Evolutionary conservation across 345 rosid genomes (phyloP).

Genomic region (Kernera saxatilis): DNA sequence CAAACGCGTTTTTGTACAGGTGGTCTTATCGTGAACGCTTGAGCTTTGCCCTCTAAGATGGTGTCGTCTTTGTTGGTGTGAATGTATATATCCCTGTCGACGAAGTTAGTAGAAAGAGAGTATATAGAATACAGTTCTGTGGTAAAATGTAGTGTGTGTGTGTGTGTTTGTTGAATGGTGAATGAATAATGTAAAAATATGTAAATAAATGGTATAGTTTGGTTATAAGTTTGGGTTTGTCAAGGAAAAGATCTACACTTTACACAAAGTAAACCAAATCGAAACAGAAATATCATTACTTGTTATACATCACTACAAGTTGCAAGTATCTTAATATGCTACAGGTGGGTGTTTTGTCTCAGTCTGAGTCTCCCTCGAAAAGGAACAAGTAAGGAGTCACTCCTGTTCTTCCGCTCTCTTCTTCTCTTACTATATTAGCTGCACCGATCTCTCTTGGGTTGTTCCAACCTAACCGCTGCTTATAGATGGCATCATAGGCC

Average conservation of each 20-base stretch:
- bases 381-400: slow-evolving; percentile 44
- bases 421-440: slow-evolving; percentile 17
- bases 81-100: background rate
- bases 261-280: background rate
- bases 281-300: background rate
- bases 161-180: background rate
- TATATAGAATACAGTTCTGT: background rate
- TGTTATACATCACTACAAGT: background rate
- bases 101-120: background rate
- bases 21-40: slow-evolving; percentile 30
- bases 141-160: background rate
- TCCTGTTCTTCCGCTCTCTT: slow-evolving; percentile 13
- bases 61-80: background rate
- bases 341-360: background rate
- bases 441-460: slow-evolving; percentile 16
- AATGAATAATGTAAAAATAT: slow-evolving; percentile 5
- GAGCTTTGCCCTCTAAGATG: background rate
- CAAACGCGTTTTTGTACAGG: slow-evolving; percentile 16
- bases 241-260: background rate
- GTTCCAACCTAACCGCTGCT: slow-evolving; percentile 41
- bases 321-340: background rate
- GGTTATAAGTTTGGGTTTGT: background rate
- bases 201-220: slow-evolving; percentile 3
- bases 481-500: slow-evolving; percentile 67
- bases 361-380: slow-evolving; percentile 50